These are phyloP conservation scores for Collybia mongolica DNA, from an alignment of 768 basidiomycete species.

Conservation along the genomic window DNA sequence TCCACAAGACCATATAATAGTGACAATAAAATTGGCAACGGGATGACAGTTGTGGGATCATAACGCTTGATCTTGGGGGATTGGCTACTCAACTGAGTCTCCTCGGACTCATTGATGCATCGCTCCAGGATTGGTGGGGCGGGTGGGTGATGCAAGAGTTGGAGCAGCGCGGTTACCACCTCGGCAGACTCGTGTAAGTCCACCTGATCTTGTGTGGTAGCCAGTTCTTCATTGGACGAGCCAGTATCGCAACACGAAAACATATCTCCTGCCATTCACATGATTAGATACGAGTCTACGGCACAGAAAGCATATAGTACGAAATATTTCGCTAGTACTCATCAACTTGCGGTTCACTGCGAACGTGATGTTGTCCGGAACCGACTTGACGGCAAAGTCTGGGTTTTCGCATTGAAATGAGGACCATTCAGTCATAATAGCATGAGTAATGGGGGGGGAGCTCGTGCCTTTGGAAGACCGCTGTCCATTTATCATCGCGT, in stretches of 20 bases:
- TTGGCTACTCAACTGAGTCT: conserved; percentile 26
- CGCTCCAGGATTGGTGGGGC: conserved; percentile 36
- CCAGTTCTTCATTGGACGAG: conserved; percentile 10
- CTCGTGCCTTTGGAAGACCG: background rate
- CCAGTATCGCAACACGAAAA: conserved; percentile 55
- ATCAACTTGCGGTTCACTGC: conserved; percentile 48
- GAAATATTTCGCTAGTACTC: conserved; percentile 58
- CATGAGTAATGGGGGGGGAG: background rate
- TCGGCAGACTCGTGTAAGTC: conserved; percentile 55
- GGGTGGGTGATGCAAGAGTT: conserved; percentile 56
- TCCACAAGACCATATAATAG: conserved; percentile 57
- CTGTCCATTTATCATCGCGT: background rate
- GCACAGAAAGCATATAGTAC: conserved; percentile 35
- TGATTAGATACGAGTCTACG: conserved; percentile 6
- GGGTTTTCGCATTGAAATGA: conserved; percentile 46
- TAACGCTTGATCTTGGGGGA: conserved; percentile 30
- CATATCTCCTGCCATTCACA: conserved; percentile 55
- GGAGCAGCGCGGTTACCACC: conserved; percentile 48
- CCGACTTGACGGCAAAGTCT: conserved; percentile 56
- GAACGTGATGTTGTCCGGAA: conserved; percentile 49
- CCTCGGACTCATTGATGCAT: conserved; percentile 20
- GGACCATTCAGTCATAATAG: conserved; percentile 25
- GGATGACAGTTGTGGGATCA: conserved; percentile 50
- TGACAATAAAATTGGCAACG: conserved; percentile 59
- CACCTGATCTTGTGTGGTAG: conserved; percentile 33